Conservation (phyloP, 768 basidiomycete genomes). For the Boletus tomentosulus region DNA sequence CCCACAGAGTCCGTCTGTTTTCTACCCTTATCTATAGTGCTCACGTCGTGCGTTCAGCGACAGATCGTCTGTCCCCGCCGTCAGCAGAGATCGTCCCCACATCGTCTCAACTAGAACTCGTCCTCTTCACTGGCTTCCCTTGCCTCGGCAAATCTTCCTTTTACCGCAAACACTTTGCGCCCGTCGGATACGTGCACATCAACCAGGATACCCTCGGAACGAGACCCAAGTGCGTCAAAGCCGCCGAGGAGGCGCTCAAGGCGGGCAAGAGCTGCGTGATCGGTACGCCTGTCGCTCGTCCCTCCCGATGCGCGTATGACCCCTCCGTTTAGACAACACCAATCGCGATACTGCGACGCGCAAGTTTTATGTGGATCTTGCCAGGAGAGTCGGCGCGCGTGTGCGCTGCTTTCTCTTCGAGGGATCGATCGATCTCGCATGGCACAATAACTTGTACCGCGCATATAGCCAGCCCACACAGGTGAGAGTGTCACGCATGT, state of each 20-base stretch:
- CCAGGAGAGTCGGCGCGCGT: constrained; percentile 48
- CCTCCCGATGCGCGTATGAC: not conserved
- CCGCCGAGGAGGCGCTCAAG: constrained; percentile 50
- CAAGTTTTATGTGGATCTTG: constrained; percentile 65
- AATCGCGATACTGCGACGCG: constrained; percentile 73
- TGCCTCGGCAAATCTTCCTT: constrained; percentile 81
- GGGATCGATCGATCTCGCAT: constrained; percentile 75
- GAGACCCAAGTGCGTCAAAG: constrained; percentile 70
- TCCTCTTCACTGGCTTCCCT: constrained; percentile 61
- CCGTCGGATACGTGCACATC: constrained; percentile 70
- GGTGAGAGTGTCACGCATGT: constrained; percentile 2
- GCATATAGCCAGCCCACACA: constrained; percentile 54
- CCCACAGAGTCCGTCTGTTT: constrained; percentile 24
- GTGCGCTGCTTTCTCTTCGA: constrained; percentile 73
- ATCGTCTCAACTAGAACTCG: constrained; percentile 38
- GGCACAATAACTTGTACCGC: constrained; percentile 93
- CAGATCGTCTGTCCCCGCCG: constrained; percentile 31
- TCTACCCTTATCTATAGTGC: not conserved
- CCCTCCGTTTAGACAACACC: constrained; percentile 72
- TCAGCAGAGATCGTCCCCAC: constrained; percentile 14
- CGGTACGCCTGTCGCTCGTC: constrained; percentile 43
- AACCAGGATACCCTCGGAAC: constrained; percentile 82
- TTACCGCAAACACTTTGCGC: constrained; percentile 63
- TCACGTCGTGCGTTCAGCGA: constrained; percentile 28
- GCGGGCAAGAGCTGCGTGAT: constrained; percentile 69